Percentiles rank a stretch among this genome's conserved stretches.
phyloP scores from a whole-genome alignment of 2,329 filamentous ascomycete genomes.

The Ophiostoma pallidulum region DNA sequence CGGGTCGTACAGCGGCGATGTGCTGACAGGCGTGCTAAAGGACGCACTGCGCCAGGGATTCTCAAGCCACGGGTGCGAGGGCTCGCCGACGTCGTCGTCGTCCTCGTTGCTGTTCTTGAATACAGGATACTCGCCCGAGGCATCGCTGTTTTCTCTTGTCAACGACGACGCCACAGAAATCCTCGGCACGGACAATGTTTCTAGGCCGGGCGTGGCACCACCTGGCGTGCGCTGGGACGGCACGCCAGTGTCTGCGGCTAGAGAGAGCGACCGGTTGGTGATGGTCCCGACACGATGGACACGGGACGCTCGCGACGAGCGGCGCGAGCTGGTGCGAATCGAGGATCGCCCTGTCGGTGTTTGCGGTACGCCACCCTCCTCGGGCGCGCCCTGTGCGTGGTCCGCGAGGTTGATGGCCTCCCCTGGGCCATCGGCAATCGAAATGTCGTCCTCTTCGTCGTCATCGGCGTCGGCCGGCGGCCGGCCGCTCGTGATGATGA shows the following conservation, averaged over 20 bases:
- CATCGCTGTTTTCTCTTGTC: slow-evolving; percentile 24
- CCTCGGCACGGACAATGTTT: not conserved
- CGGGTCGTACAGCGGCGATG: not conserved
- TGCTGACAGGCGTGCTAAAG: not conserved
- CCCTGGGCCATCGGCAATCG: slow-evolving; percentile 37
- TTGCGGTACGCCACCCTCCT: not conserved
- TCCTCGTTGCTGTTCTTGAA: not conserved
- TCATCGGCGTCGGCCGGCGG: slow-evolving; percentile 48
- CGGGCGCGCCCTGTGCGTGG: slow-evolving; percentile 36
- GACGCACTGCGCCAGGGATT: slow-evolving; percentile 31
- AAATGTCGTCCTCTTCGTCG: slow-evolving; percentile 51
- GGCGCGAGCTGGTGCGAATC: slow-evolving; percentile 8
- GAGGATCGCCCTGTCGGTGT: not conserved
- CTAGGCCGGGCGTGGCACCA: slow-evolving; percentile 15
- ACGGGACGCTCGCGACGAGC: slow-evolving; percentile 38
- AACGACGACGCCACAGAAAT: not conserved
- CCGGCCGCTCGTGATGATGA: slow-evolving; percentile 85
- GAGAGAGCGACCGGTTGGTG: slow-evolving; percentile 27
- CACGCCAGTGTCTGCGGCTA: slow-evolving; percentile 25
- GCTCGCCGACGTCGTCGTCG: slow-evolving; percentile 4
- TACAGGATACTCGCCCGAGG: slow-evolving; percentile 16
- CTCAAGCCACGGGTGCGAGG: slow-evolving; percentile 29
- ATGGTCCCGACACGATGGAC: slow-evolving; percentile 33
- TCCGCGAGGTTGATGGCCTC: slow-evolving; percentile 52
- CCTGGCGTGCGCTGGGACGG: slow-evolving; percentile 28